Base-by-base conservation (phyloP, 176 grass and related monocot genomes). In the Carex scoparia region DNA sequence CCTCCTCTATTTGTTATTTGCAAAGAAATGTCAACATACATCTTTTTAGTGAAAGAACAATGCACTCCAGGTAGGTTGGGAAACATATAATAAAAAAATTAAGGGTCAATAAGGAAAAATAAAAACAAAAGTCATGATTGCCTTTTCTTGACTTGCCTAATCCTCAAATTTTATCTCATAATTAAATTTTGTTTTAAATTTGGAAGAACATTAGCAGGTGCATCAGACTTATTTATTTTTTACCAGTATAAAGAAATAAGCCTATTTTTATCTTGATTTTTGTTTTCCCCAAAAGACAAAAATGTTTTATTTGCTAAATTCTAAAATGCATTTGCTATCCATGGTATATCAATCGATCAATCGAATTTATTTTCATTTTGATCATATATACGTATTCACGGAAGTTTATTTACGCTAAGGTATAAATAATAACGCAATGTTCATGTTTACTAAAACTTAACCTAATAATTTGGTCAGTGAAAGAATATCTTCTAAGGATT, bases 11-110 rank as follows among this genome's bases (percentile, higher is more conserved):
- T 78, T 58, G 14, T 58, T n/a, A 37, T 79, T 79, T 79, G 74
- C 74, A 79, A 18, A 2, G 10, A 55, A 14, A 57, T 56, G 49
- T 7, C 27, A 77, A 19, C 73, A 32, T 78, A 13, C 53, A 57
- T 78, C 74, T 16, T 78, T 78, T 78, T 78, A 31, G 28, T 78
- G 73, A 15, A 55, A 55, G 49, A 30, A 15, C 49, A 77, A 55
- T 77, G 10, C 53, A 76, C 27, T 32, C 1, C 19, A 16, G 15
- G 48, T 74, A 51, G 72, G 49, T 55, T 54, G 19, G 48, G 6
- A 46, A 3, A 46, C 32, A 44, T 44, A 7, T 6, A 71, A 46
- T 40, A 4, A 6, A 40, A 46, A 70, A 44, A 48, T 19, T 9
- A 8, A 46, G 69, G 69, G 10, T 71, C 35, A 48, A 19, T 42